phyloP scores from a whole-genome alignment of 2,329 filamentous ascomycete genomes.

The Nothophaeocryptopus gaeumannii region DNA sequence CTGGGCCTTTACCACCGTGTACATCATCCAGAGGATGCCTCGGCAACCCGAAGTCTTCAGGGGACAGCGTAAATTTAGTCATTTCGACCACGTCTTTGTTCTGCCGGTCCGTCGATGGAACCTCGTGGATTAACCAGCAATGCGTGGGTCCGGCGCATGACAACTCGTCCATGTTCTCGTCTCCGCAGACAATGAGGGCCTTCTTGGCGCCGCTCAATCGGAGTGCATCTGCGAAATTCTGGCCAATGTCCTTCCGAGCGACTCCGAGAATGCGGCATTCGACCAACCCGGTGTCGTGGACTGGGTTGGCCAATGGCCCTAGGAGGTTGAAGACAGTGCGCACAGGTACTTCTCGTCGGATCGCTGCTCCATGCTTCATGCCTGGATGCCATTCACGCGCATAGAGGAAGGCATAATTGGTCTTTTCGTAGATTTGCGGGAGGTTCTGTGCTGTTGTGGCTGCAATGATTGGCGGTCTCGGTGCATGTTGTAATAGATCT shows the following conservation, averaged over 20 bases:
- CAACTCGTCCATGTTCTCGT: conserved; percentile 92
- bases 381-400: conserved; percentile 95
- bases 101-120: conserved; percentile 40
- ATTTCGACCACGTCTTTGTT: conserved; percentile 54
- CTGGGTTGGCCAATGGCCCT: conserved; percentile 86
- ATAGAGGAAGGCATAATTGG: conserved; percentile 94
- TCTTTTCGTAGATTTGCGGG: conserved; percentile 67
- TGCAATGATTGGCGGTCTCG: conserved; percentile 68
- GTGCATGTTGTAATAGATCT: conserved; percentile 77
- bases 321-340: conserved; percentile 97
- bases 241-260: conserved; percentile 53
- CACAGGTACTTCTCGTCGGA: conserved; percentile 85
- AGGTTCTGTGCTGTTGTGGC: conserved; percentile 72
- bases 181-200: conserved; percentile 86
- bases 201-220: conserved; percentile 66
- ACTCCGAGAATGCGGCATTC: conserved; percentile 94
- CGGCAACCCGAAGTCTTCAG: conserved; percentile 82
- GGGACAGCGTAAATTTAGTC: conserved; percentile 73
- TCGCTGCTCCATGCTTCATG: conserved; percentile 82
- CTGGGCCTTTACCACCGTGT: conserved; percentile 78
- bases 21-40: conserved; percentile 73
- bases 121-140: conserved; percentile 66
- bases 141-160: conserved; percentile 84
- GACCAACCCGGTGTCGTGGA: conserved; percentile 66
- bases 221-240: conserved; percentile 13